Percentiles rank a stretch among this genome's conserved stretches.
These are phyloP conservation scores for Radiomyces spectabilis DNA, from an alignment of 192 early-diverging fungal species.

Conservation along the genomic window DNA sequence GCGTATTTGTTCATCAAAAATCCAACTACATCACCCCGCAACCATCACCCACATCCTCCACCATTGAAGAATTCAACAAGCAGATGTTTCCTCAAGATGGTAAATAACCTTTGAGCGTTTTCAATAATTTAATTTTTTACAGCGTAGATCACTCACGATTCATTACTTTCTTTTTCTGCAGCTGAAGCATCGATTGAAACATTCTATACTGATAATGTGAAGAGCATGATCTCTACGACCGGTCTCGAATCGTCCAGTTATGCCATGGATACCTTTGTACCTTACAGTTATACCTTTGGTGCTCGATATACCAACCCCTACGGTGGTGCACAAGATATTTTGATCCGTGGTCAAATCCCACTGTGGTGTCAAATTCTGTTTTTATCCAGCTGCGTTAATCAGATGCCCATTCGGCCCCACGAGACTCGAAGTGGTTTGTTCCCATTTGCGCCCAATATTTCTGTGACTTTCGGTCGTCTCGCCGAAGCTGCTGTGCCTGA, in stretches of 20 bases:
- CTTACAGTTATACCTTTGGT: constrained; percentile 25
- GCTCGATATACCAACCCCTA: constrained; percentile 17
- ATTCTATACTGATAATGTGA: constrained; percentile 2
- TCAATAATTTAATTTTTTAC: too few relatives aligned
- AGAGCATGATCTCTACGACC: neutral
- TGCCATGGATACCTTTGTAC: constrained; percentile 7
- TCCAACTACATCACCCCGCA: neutral
- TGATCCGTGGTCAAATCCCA: constrained; percentile 2
- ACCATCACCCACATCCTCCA: constrained; percentile 4
- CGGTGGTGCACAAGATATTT: constrained; percentile 1
- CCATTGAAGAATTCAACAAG: neutral
- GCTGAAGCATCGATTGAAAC: constrained; percentile 10
- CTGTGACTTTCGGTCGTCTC: neutral
- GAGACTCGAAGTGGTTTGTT: neutral
- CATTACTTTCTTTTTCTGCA: constrained; percentile 1
- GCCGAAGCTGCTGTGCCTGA: neutral
- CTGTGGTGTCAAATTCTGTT: constrained; percentile 2
- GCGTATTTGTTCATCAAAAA: constrained; percentile 19
- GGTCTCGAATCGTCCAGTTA: neutral
- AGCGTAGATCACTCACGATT: too few relatives aligned
- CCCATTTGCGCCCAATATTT: neutral
- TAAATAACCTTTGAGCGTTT: too few relatives aligned
- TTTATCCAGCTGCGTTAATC: neutral
- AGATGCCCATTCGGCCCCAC: neutral
- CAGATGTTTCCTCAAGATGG: too few relatives aligned